Evolutionary conservation across 306 rosid genomes (phyloP).

Genomic region (Alnus glutinosa): DNA sequence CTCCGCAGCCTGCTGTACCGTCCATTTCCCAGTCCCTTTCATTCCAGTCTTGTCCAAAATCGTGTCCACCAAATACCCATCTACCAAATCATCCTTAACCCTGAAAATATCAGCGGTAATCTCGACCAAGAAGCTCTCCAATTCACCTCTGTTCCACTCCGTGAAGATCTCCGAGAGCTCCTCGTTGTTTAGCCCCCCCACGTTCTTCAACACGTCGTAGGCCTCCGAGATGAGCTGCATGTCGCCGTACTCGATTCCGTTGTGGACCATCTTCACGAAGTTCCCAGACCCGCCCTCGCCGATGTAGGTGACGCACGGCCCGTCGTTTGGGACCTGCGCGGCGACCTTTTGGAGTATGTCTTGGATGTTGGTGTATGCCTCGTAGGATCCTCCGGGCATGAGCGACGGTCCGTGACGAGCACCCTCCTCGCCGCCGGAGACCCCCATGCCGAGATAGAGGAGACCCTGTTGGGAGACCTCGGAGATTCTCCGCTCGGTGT

Average conservation of each 20-base stretch:
- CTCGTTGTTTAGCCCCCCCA: constrained; percentile 65
- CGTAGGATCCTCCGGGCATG: constrained; percentile 84
- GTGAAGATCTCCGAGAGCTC: constrained; percentile 66
- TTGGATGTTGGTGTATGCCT: constrained; percentile 63
- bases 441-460: constrained; percentile 89
- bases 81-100: constrained; percentile 65
- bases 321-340: constrained; percentile 81
- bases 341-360: constrained; percentile 75
- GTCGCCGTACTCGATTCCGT: constrained; percentile 90
- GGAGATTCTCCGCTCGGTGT: constrained; percentile 72
- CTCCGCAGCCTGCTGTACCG: constrained; percentile 96
- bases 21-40: constrained; percentile 98
- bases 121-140: constrained; percentile 82
- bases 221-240: constrained; percentile 96
- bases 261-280: constrained; percentile 92
- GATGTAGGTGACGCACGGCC: constrained; percentile 83
- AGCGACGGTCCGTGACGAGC: constrained; percentile 83
- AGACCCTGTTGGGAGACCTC: constrained; percentile 45
- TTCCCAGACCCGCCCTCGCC: constrained; percentile 92
- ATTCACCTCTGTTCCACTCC: constrained; percentile 88
- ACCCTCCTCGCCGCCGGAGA: constrained; percentile 94
- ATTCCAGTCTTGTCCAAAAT: constrained; percentile 90
- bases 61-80: constrained; percentile 82
- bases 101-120: constrained; percentile 86
- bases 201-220: constrained; percentile 79